phyloP scores from a whole-genome alignment of 2,329 filamentous ascomycete genomes.

The Xylariaceae sp. region DNA sequence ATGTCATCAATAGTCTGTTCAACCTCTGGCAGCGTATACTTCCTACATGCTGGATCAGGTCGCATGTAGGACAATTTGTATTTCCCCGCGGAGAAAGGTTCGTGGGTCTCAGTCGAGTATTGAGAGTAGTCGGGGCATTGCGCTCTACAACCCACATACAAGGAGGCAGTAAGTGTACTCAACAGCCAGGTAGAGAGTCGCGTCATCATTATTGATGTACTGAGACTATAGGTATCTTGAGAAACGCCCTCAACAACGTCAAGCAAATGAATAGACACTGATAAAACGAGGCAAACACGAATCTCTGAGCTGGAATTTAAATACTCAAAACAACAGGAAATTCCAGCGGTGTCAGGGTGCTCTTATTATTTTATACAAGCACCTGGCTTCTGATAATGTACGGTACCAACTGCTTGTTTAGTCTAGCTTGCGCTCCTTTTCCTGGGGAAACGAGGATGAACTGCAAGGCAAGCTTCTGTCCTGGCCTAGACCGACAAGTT shows the following conservation, averaged over 20 bases:
- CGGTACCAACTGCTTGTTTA: constrained; percentile 15
- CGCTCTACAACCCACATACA: constrained; percentile 21
- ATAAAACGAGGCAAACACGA: constrained; percentile 1
- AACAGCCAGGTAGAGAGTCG: constrained; percentile 19
- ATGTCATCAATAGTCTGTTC: constrained; percentile 77
- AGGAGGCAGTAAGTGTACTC: constrained; percentile 21
- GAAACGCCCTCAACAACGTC: background rate
- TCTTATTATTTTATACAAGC: background rate
- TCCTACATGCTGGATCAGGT: constrained; percentile 76
- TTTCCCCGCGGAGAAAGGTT: constrained; percentile 77
- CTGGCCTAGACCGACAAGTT: constrained; percentile 13
- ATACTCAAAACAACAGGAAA: background rate
- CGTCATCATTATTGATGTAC: constrained; percentile 11
- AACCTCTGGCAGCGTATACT: constrained; percentile 77
- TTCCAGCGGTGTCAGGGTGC: background rate
- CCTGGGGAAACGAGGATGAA: constrained; percentile 13
- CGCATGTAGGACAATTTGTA: constrained; percentile 81
- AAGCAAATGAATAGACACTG: background rate
- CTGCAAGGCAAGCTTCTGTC: constrained; percentile 12
- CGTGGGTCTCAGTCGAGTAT: constrained; percentile 65
- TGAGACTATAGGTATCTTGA: background rate
- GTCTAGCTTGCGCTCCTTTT: constrained; percentile 5
- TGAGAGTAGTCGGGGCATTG: constrained; percentile 69
- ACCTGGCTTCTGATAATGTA: background rate
- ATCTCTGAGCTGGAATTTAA: background rate